Base-by-base conservation (phyloP, 108 stramenopile species). In the Cyclotella distinguenda region DNA sequence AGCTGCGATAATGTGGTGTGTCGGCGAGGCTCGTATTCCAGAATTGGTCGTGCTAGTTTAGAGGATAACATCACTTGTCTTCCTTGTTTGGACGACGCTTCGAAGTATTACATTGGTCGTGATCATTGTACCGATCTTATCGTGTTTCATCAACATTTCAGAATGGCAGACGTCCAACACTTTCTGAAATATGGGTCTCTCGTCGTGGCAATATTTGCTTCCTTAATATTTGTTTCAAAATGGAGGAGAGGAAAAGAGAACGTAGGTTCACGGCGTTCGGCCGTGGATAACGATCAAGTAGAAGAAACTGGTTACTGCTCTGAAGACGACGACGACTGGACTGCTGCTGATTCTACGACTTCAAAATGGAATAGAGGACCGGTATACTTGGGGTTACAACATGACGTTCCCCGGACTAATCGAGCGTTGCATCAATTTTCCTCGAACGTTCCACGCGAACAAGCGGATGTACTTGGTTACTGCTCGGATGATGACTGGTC, bases 1-100 rank as follows among this genome's bases (percentile, higher is more conserved):
- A 48, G 32, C 4, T 83, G 82, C 35, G 70, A 83, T 47, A 68
- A 70, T 48, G 54, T 83, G 11, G 49, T 66, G 12, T 83, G 82
- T 31, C 46, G 66, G 16, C 52, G 49, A 38, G 75, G 78, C 38
- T 77, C 78, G 19, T 83, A 52, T 21, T 63, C 61, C 18, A 34
- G 25, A 3, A 72, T 70, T 31, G 82, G 82, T 8, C 68, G 74
- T 40, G 80, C 76, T 40, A 67, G 62, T 59, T 61, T 48, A n/a
- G 57, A 50, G 26, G 62, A 61, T 19, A 64, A 28, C 13, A 19
- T 64, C 52, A 61, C 62, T 18, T 77, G 75, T 48, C 61, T 63
- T 32, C 75, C 75, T 18, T 77, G 75, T 60, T 64, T 34, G 42
- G 75, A 77, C 49, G 75, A 77, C 35, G 43, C 46, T 13, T 52